Conservation (phyloP, 148 eudicot genomes). For the Cornus kousa region DNA sequence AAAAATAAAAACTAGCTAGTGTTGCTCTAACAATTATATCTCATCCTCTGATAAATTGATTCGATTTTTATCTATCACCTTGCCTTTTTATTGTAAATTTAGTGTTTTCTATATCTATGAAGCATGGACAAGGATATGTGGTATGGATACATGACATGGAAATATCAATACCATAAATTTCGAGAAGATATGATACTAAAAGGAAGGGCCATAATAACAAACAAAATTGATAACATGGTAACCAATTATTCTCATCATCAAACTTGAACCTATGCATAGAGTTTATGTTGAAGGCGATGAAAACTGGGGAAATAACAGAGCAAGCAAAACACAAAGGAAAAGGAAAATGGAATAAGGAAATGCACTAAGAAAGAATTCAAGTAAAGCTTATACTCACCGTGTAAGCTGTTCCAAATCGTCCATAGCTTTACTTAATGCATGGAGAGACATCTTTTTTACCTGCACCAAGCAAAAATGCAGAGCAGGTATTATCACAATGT, state of each 20-base stretch:
- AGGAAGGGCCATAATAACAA: not conserved
- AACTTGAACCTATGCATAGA: too few species aligned
- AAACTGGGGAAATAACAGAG: not conserved
- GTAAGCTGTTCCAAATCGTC: conserved; percentile 12
- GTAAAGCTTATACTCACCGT: conserved; percentile 14
- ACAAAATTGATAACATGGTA: too few species aligned
- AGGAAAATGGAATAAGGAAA: not conserved
- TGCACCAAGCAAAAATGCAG: not conserved
- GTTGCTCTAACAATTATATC: not conserved
- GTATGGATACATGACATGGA: too few species aligned
- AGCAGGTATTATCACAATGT: not conserved
- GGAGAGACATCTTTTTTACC: conserved; percentile 38
- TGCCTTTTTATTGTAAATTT: too few species aligned
- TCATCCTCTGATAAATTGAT: not conserved
- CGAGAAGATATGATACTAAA: too few species aligned
- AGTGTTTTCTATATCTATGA: not conserved
- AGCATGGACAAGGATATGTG: not conserved
- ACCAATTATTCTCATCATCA: too few species aligned
- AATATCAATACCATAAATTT: not conserved
- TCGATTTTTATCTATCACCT: too few species aligned
- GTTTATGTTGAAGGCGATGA: not conserved
- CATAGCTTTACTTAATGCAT: conserved; percentile 24
- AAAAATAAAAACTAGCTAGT: not conserved
- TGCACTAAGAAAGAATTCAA: not conserved
- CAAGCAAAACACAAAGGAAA: not conserved